A percentile compares a stretch with the other conserved stretches of the same genome.
Evolutionary conservation across 1,284 basidiomycete genomes (phyloP).

Genomic region (Puccinia triticina): DNA sequence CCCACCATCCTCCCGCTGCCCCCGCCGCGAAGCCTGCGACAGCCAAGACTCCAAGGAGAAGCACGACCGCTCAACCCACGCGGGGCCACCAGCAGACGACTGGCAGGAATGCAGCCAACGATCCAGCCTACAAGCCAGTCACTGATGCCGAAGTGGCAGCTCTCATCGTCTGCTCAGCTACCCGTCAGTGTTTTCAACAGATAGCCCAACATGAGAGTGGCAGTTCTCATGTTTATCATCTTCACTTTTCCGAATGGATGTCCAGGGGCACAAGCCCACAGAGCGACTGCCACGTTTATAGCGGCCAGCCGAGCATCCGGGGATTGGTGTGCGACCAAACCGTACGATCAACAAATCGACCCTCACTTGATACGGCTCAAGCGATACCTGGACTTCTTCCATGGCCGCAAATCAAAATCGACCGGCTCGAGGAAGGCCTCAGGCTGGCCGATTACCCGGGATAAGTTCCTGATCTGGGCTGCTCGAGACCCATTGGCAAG

Average conservation of each 20-base stretch:
- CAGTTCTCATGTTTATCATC: background rate
- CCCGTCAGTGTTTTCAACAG: background rate
- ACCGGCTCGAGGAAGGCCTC: background rate
- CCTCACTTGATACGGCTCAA: background rate
- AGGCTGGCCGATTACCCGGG: conserved; percentile 18
- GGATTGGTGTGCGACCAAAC: no score
- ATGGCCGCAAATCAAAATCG: background rate
- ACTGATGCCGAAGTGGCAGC: background rate
- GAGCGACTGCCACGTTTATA: background rate
- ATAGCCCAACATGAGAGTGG: background rate
- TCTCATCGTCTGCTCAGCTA: background rate
- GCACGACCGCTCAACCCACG: no score
- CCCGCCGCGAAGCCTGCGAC: no score
- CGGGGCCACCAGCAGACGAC: no score
- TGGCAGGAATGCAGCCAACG: no score
- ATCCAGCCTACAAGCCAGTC: background rate
- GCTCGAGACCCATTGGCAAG: background rate
- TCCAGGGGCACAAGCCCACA: background rate
- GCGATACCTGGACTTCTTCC: conserved; percentile 9
- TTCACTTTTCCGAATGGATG: no score
- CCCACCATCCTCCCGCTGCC: no score
- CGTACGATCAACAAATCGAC: background rate
- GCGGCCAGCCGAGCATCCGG: background rate
- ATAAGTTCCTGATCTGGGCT: conserved; percentile 20
- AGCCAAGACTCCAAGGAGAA: no score